Evolutionary conservation across 345 rosid genomes (phyloP), one percentile per base, ranked within the genome.

Genomic region (Mercurialis annua): DNA sequence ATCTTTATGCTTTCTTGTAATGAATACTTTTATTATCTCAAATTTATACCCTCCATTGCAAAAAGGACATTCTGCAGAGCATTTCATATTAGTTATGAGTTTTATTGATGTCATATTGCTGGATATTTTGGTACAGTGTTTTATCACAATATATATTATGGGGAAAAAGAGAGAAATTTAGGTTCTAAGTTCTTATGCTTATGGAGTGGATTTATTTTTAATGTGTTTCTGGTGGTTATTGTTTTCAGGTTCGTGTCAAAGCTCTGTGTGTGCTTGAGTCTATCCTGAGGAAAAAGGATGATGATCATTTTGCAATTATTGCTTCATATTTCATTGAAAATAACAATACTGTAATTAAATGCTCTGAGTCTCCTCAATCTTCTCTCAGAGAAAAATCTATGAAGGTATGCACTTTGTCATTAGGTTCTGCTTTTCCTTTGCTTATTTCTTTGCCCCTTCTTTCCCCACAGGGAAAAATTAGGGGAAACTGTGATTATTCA

Each of bases 201-300:
- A 24, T 16, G 33, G 16, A 21, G 24, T 23, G 29, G n/a, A 56
- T 30, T 30, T 30, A n/a, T 56, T 40, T 31, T 16, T 43, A 6
- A 59, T 11, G 1, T 10, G 24, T 57, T 10, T 24, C 2, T 30
- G 44, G 36, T 21, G 23, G 64, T 53, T 24, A 15, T 55, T 20
- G 3, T 71, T 81, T 53, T 66, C 84, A 94, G 99, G 92, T 89
- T 64, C 90, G 90, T 48, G 81, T 92, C 97, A 94, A 85, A 87
- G 97, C 96, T 64, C 71, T 85, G 33, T 94, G 97, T 78, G 90
- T 94, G 47, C 93, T 94, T 57, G 99, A 92, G 75, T 81, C 96
- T 67, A 78, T 94, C 70, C 73, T 94, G 80, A 87, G 98, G 85
- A 87, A 76, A 73, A 86, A 81, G 72, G 95, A 92, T 67, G 87